Base-by-base conservation (phyloP, 805 yeast species). In the Sugiyamaella qingdaonensis region DNA sequence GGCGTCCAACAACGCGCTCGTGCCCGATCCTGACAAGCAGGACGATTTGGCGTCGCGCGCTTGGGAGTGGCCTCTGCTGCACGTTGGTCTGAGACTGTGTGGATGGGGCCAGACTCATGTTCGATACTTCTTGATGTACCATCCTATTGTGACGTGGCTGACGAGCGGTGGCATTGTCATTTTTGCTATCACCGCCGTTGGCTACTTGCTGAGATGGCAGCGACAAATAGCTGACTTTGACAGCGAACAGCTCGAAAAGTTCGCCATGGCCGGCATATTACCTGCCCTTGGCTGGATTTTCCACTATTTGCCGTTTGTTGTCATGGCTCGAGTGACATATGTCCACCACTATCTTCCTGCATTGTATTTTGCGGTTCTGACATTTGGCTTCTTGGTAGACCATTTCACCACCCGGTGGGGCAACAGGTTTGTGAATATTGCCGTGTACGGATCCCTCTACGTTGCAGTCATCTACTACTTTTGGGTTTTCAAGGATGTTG, bases 331-430 rank as follows among this genome's bases (percentile, higher is more conserved):
- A 75, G 97, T 94, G 53, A 90, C 96, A 1, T 92, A 94, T 68
- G 94, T 92, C 33, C 99, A 92, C 72, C 99, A 92, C 69, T 92
- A 92, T 70, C 80, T 90, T 60, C 99, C 99, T 11, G 96, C 98
- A 1, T 78, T 91, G 58, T 92, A 87, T 72, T 92, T 92, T 74
- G 98, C 98, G 48, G 85, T 90, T 75, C 73, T 91, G 58, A 84
- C 88, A 31, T 76, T 82, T 60, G 81, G 80, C 53, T 86, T 81
- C 68, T 72, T 79, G 58, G 71, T 85, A 46, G 88, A 85, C 64
- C 62, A 13, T 67, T 72, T 64, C 73, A 71, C 24, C 64, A 65
- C 62, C 54, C 64, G 33, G 53, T 71, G 37, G 71, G 67, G 48
- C 42, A 65, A 52, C 41, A 46, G 24, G 47, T 68, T 18, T 58